These are phyloP conservation scores for Jacaranda mimosifolia DNA, from an alignment of 257 asterid genomes.

Conservation along the genomic window DNA sequence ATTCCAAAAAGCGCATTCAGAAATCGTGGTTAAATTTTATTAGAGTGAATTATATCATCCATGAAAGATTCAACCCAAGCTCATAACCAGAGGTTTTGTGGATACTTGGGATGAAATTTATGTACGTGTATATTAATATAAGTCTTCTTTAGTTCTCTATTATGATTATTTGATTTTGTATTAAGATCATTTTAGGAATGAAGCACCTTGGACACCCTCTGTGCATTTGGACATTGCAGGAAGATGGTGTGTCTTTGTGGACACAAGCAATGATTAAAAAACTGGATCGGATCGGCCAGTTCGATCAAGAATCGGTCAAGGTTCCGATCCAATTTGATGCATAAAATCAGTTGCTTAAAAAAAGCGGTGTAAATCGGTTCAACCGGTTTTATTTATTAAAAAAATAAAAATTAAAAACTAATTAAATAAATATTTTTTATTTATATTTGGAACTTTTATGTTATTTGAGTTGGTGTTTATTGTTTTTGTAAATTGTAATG, in stretches of 20 bases:
- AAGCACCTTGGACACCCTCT: constrained; percentile 80
- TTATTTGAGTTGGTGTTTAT: too few relatives aligned
- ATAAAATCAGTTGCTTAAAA: too few relatives aligned
- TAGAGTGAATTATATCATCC: constrained; percentile 77
- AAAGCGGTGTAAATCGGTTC: too few relatives aligned
- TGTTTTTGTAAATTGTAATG: too few relatives aligned
- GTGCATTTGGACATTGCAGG: constrained; percentile 71
- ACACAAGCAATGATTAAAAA: constrained; percentile 81
- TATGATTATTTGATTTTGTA: constrained; percentile 82
- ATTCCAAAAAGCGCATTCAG: constrained; percentile 74
- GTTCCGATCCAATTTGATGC: too few relatives aligned
- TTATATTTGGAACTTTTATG: too few relatives aligned
- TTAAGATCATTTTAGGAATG: constrained; percentile 81
- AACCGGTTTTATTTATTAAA: too few relatives aligned
- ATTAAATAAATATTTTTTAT: too few relatives aligned
- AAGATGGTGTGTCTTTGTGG: constrained; percentile 82
- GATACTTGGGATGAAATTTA: constrained; percentile 74
- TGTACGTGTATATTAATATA: constrained; percentile 92
- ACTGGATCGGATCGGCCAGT: too few relatives aligned
- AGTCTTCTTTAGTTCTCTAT: constrained; percentile 80
- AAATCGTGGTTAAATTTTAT: constrained; percentile 74
- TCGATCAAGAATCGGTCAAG: too few relatives aligned
- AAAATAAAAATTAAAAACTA: too few relatives aligned
- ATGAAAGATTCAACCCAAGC: constrained; percentile 90
- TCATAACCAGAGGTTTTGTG: constrained; percentile 80